Conservation (phyloP, 2,329 filamentous ascomycete species). For the Paraphaeosphaeria minitans region DNA sequence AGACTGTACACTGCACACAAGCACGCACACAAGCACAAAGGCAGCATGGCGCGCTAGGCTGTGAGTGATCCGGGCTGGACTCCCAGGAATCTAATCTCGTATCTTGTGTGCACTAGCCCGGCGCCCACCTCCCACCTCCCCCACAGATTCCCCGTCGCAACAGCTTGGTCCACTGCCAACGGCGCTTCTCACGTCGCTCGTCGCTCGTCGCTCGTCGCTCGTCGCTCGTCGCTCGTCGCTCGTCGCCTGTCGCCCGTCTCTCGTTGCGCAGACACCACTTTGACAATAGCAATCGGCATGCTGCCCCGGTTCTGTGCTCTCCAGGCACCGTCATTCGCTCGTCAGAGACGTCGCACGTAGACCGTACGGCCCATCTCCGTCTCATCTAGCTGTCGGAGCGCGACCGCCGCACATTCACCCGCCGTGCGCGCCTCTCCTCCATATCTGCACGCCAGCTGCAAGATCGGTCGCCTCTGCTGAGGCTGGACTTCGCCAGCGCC, state of each 20-base stretch:
- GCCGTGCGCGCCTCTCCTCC: background rate
- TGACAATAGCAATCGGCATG: slow-evolving; percentile 6
- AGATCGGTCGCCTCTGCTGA: slow-evolving; percentile 37
- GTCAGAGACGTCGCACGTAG: slow-evolving; percentile 7
- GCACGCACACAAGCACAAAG: background rate
- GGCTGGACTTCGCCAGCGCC: slow-evolving; percentile 30
- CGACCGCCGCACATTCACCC: background rate
- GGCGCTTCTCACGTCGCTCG: background rate
- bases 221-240: too few species aligned
- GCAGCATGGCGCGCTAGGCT: background rate
- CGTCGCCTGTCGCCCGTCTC: background rate
- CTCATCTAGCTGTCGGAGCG: slow-evolving; percentile 9
- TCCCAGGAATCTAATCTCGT: background rate
- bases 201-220: background rate
- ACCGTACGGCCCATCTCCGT: slow-evolving; percentile 1
- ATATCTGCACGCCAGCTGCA: slow-evolving; percentile 14
- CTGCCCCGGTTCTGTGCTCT: background rate
- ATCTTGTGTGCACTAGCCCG: background rate
- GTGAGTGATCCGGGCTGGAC: background rate
- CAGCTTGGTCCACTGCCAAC: slow-evolving; percentile 3
- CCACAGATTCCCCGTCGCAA: slow-evolving; percentile 3
- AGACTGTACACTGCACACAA: too few species aligned
- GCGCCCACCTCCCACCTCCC: slow-evolving; percentile 2
- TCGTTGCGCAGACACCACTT: background rate
- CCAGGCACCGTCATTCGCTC: slow-evolving; percentile 1